phyloP scores from a whole-genome alignment of 2,329 filamentous ascomycete species.

The Davidsoniella australis region DNA sequence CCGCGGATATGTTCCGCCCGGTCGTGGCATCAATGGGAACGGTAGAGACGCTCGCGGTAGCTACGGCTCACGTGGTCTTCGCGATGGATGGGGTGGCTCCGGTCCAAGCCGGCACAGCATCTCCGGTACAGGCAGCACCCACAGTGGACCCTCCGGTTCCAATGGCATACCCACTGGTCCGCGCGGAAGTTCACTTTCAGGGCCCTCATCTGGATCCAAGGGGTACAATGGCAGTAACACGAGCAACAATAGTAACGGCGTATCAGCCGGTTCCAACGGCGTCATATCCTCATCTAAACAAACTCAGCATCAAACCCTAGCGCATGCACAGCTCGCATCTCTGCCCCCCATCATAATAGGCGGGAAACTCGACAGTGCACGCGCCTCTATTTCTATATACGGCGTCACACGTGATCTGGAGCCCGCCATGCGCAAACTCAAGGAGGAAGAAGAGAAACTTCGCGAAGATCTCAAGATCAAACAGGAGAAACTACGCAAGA shows the following conservation, averaged over 20 bases:
- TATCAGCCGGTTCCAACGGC: constrained; percentile 1
- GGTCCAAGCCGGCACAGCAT: constrained; percentile 16
- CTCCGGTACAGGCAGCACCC: constrained; percentile 15
- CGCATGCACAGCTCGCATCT: constrained; percentile 33
- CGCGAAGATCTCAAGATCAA: constrained; percentile 34
- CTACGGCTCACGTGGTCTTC: constrained; percentile 27
- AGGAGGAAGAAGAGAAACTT: constrained; percentile 40
- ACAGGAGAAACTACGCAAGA: constrained; percentile 37
- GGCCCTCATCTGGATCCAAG: constrained; percentile 14
- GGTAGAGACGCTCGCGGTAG: neutral
- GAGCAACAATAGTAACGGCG: neutral
- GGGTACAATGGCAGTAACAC: neutral
- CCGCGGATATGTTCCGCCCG: constrained; percentile 32
- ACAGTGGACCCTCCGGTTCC: constrained; percentile 23
- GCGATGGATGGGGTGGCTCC: constrained; percentile 25
- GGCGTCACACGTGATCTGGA: constrained; percentile 38
- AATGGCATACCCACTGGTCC: constrained; percentile 33
- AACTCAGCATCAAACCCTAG: constrained; percentile 27
- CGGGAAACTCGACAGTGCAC: constrained; percentile 34
- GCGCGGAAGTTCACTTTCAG: constrained; percentile 33
- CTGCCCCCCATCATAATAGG: constrained; percentile 36
- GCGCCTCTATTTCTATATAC: constrained; percentile 24
- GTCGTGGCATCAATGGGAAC: constrained; percentile 20
- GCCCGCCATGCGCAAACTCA: constrained; percentile 34
- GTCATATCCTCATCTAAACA: neutral